Evolutionary conservation across 768 basidiomycete genomes (phyloP).

Genomic region (Termitomyces sp.): DNA sequence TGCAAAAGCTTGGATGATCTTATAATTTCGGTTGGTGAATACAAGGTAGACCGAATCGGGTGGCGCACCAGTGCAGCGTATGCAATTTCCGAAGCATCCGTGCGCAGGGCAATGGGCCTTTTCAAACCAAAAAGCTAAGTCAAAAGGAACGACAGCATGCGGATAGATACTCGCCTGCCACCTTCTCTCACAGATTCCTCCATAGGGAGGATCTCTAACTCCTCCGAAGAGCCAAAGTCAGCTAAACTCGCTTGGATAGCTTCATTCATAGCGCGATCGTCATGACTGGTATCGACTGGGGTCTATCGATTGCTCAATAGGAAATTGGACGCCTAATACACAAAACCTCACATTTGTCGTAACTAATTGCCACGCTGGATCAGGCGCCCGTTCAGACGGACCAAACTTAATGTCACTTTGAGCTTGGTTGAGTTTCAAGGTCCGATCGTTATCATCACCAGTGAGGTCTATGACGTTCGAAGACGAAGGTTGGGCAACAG

Average conservation of each 20-base stretch:
- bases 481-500: slow-evolving; percentile 14
- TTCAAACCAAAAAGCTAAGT: background rate
- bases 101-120: slow-evolving; percentile 73
- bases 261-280: slow-evolving; percentile 62
- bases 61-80: slow-evolving; percentile 57
- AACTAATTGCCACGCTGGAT: slow-evolving; percentile 69
- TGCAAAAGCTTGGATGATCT: slow-evolving; percentile 59
- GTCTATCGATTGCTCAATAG: slow-evolving; percentile 23
- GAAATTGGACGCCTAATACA: background rate
- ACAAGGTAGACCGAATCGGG: background rate
- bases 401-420: slow-evolving; percentile 43
- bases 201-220: slow-evolving; percentile 46
- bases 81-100: slow-evolving; percentile 44
- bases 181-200: slow-evolving; percentile 53
- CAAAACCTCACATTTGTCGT: slow-evolving; percentile 53
- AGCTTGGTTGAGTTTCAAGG: slow-evolving; percentile 52
- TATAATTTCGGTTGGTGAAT: background rate
- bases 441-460: slow-evolving; percentile 51
- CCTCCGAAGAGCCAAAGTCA: slow-evolving; percentile 44
- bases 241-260: slow-evolving; percentile 72
- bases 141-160: background rate
- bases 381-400: slow-evolving; percentile 57
- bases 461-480: slow-evolving; percentile 59
- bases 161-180: slow-evolving; percentile 39
- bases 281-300: slow-evolving; percentile 36